phyloP scores from a whole-genome alignment of 352 stramenopile species.

The Globisporangium orthogonon region DNA sequence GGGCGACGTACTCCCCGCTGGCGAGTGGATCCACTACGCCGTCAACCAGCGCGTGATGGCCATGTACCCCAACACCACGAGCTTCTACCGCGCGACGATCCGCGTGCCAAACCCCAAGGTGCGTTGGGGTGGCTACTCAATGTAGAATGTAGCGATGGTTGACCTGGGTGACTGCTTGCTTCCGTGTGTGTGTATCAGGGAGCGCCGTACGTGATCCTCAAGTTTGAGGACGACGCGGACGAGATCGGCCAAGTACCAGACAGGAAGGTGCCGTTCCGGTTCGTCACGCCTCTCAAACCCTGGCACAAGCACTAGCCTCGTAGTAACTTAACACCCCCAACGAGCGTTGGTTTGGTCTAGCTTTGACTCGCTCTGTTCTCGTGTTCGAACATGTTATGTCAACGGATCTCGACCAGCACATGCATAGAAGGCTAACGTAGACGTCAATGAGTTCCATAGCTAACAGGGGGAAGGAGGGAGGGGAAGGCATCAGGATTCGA shows the following conservation, averaged over 20 bases:
- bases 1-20: constrained; percentile 48
- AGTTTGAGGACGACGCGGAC: constrained; percentile 97
- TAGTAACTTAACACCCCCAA: neutral
- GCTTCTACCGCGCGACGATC: constrained; percentile 94
- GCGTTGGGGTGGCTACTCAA: too few relatives aligned
- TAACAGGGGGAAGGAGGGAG: too few relatives aligned
- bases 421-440: too few relatives aligned
- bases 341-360: too few relatives aligned
- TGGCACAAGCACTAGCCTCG: constrained; percentile 24
- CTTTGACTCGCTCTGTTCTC: too few relatives aligned
- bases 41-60: constrained; percentile 93
- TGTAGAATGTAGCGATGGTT: too few relatives aligned
- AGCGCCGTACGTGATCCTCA: constrained; percentile 92
- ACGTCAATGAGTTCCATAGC: too few relatives aligned
- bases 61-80: constrained; percentile 97
- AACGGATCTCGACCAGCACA: too few relatives aligned
- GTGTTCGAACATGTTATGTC: too few relatives aligned
- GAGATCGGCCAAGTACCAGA: constrained; percentile 89
- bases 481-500: too few relatives aligned
- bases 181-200: constrained; percentile 22
- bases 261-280: constrained; percentile 90
- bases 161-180: neutral
- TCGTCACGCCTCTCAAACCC: constrained; percentile 86
- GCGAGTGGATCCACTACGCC: constrained; percentile 76
- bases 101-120: constrained; percentile 86